phyloP scores from a whole-genome alignment of 2,329 filamentous ascomycete genomes.

The Chaetomiaceae sp. region DNA sequence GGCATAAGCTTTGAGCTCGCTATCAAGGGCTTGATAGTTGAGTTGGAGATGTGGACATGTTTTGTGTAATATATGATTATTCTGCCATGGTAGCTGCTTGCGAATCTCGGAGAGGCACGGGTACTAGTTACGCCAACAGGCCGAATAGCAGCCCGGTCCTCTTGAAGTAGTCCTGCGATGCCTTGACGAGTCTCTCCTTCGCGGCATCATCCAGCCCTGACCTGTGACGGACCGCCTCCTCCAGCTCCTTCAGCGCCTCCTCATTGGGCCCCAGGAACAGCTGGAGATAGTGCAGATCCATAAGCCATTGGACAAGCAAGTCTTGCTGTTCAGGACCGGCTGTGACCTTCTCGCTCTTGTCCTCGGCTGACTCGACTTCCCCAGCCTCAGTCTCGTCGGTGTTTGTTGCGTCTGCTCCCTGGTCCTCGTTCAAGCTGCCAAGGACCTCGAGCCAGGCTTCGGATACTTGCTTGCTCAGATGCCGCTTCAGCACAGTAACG shows the following conservation, averaged over 20 bases:
- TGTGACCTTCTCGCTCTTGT: background rate
- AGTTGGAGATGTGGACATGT: background rate
- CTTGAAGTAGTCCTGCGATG: conserved; percentile 74
- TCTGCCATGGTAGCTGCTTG: background rate
- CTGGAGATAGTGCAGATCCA: conserved; percentile 52
- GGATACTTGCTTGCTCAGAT: conserved; percentile 48
- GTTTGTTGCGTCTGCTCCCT: conserved; percentile 15
- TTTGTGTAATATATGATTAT: conserved; percentile 2
- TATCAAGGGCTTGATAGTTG: no score
- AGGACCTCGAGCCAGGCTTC: conserved; percentile 44
- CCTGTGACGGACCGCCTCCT: conserved; percentile 40
- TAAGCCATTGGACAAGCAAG: conserved; percentile 55
- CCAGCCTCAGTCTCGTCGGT: conserved; percentile 15
- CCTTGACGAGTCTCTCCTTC: conserved; percentile 53
- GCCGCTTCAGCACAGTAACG: conserved; percentile 57
- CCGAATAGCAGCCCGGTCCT: conserved; percentile 79
- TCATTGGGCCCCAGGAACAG: conserved; percentile 38
- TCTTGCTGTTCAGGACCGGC: conserved; percentile 36
- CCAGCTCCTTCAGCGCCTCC: conserved; percentile 40
- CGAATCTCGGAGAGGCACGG: no score
- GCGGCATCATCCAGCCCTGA: conserved; percentile 45
- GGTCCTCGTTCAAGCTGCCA: conserved; percentile 13
- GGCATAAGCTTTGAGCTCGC: conserved; percentile 78
- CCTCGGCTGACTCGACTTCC: conserved; percentile 14
- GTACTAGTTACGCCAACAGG: conserved; percentile 48